Percentiles rank a stretch among this genome's conserved stretches.
Conservation (phyloP, 2,329 filamentous ascomycete species). For the Fusarium decemcellulare region DNA sequence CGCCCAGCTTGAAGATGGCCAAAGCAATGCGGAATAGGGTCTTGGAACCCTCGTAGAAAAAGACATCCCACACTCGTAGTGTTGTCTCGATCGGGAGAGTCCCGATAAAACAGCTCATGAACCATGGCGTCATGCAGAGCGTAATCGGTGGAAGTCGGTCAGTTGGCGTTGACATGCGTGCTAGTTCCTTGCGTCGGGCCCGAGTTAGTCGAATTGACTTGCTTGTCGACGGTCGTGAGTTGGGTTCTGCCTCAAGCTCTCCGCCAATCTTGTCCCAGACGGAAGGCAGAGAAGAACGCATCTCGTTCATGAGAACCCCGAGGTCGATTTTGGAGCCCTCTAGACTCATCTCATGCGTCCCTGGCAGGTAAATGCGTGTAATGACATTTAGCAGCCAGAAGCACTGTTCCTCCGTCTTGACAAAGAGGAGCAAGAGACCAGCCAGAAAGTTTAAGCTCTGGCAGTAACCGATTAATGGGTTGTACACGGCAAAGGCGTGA, state of each 20-base stretch:
- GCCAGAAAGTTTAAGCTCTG: conserved; percentile 97
- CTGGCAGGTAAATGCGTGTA: conserved; percentile 88
- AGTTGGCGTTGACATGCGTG: conserved; percentile 54
- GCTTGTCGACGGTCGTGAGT: conserved; percentile 53
- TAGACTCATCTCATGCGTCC: conserved; percentile 90
- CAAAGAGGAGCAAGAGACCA: conserved; percentile 89
- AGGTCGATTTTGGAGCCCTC: conserved; percentile 95
- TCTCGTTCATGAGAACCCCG: conserved; percentile 89
- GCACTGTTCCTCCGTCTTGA: conserved; percentile 88
- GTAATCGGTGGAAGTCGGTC: conserved; percentile 87
- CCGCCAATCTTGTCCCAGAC: conserved; percentile 92
- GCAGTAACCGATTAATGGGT: conserved; percentile 93
- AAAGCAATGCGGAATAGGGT: conserved; percentile 94
- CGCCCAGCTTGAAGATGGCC: conserved; percentile 91
- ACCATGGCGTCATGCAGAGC: conserved; percentile 94
- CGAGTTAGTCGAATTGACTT: conserved; percentile 54
- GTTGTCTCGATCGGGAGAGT: conserved; percentile 93
- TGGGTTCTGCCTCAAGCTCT: conserved; percentile 72
- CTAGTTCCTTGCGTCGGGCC: conserved; percentile 56
- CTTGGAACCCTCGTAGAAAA: conserved; percentile 96
- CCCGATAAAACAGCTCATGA: conserved; percentile 97
- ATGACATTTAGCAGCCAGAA: conserved; percentile 97
- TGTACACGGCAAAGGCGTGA: conserved; percentile 91
- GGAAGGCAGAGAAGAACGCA: conserved; percentile 85
- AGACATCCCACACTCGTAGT: conserved; percentile 93